These are phyloP conservation scores for Lentinula sp. DNA, from an alignment of 768 basidiomycete species.

Conservation along the genomic window DNA sequence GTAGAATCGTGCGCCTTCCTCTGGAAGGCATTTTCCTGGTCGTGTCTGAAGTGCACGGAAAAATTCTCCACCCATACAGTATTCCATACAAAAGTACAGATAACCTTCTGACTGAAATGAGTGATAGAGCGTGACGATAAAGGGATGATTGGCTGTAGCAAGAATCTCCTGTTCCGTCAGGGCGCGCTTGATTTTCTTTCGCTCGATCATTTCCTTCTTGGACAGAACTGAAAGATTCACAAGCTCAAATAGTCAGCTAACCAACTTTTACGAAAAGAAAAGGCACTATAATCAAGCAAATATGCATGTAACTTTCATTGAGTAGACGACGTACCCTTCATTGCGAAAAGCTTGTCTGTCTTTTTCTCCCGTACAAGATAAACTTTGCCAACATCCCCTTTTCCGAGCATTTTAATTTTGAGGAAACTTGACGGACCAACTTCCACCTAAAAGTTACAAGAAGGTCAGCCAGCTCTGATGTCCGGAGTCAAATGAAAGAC, in stretches of 20 bases:
- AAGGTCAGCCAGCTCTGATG: slow-evolving; percentile 1
- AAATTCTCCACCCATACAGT: slow-evolving; percentile 99
- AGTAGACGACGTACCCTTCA: slow-evolving; percentile 76
- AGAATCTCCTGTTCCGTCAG: slow-evolving; percentile 98
- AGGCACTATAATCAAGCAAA: slow-evolving; percentile 13
- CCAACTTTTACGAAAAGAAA: slow-evolving; percentile 6
- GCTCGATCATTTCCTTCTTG: slow-evolving; percentile 99
- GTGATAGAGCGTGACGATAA: slow-evolving; percentile 98
- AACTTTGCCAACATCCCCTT: slow-evolving; percentile 97
- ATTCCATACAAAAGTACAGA: slow-evolving; percentile 99
- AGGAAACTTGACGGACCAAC: slow-evolving; percentile 91
- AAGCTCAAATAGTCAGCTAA: slow-evolving; percentile 21
- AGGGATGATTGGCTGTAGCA: slow-evolving; percentile 97
- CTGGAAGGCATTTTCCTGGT: slow-evolving; percentile 93
- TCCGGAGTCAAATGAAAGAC: slow-evolving; percentile 7
- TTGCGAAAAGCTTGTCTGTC: slow-evolving; percentile 90
- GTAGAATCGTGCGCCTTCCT: slow-evolving; percentile 95
- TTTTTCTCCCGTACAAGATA: slow-evolving; percentile 99
- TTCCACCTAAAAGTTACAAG: slow-evolving; percentile 79
- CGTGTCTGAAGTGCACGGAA: slow-evolving; percentile 95
- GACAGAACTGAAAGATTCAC: slow-evolving; percentile 71
- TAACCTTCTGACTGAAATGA: slow-evolving; percentile 98
- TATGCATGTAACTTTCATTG: background rate
- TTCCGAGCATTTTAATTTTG: slow-evolving; percentile 97
- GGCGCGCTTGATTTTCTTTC: slow-evolving; percentile 99